Base-by-base conservation (phyloP, 2,329 filamentous ascomycete genomes). In the Tolypocladium ophioglossoides region DNA sequence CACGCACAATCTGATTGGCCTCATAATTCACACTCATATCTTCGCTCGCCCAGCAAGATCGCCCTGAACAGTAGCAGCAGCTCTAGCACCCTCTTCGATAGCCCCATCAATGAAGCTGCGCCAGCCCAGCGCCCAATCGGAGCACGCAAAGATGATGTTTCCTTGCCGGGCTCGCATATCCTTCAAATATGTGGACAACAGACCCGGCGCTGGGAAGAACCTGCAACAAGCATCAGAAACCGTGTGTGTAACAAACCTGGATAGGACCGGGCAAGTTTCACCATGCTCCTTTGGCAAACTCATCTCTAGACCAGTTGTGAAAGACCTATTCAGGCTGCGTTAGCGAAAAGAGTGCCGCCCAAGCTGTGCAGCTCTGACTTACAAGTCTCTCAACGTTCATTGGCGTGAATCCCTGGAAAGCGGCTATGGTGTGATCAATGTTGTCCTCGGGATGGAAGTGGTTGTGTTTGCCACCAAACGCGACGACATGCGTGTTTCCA, bases 121-220 rank as follows among this genome's bases (percentile, higher is more conserved):
- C 75, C 76, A 78, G 0, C 74, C 74, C 9, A 73, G 58, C 2
- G 74, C 75, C 74, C 75, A 78, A 49, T 78, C 75, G 0, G 74
- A 72, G 52, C 68, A 74, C 0, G 74, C 74, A 65, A 78, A 78
- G 4, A 74, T 57, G 4, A 77, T 60, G 38, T 74, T 74, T 0
- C 72, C 74, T 40, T 76, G 72, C 1, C 67, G 63, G 1, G 63
- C 64, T 39, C 73, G 61, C 59, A 78, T 65, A n/a, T 68, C 69
- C 0, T 69, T 64, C 0, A 76, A 62, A 52, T 75, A 69, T 1
- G 62, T 66, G 0, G 65, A 63, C 6, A 75, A 50, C 6, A 76
- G 57, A 4, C 67, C 64, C 0, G 74, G 73, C 0, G 62, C 57
- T 0, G 68, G 64, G 50, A 72, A 75, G 58, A 72, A 72, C 70